Percentiles rank a stretch among this genome's conserved stretches.
These are phyloP conservation scores for Linum usitatissimum DNA, from an alignment of 345 rosid genomes.

Conservation along the genomic window DNA sequence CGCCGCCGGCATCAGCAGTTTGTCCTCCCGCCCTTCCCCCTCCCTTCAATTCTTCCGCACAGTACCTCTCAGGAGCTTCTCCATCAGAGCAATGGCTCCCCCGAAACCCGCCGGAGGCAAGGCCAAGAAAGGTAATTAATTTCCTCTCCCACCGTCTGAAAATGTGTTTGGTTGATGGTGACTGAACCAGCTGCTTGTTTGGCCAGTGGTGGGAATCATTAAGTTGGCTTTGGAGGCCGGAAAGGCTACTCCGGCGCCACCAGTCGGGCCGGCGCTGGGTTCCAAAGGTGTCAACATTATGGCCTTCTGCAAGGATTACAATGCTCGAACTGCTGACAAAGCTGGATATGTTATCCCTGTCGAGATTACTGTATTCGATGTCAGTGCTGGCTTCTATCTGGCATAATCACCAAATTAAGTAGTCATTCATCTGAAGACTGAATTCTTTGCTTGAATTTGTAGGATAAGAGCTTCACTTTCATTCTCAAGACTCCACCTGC, in stretches of 20 bases:
- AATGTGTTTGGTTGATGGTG: neutral
- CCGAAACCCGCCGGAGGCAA: conserved; percentile 82
- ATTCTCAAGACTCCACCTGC: conserved; percentile 95
- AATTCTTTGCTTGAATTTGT: conserved; percentile 14
- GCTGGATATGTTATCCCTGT: conserved; percentile 90
- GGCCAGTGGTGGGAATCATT: conserved; percentile 57
- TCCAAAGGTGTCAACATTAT: conserved; percentile 80
- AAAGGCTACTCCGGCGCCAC: conserved; percentile 92
- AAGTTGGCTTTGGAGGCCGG: conserved; percentile 94
- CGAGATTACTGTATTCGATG: conserved; percentile 88
- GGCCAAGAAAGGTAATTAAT: conserved; percentile 58
- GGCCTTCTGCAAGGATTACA: conserved; percentile 96
- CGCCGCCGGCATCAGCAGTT: conserved; percentile 6
- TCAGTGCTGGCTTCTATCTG: conserved; percentile 23
- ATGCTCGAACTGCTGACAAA: conserved; percentile 94
- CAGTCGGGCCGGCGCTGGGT: conserved; percentile 90
- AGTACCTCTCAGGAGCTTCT: conserved; percentile 46
- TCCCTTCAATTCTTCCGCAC: conserved; percentile 39
- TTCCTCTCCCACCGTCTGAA: neutral
- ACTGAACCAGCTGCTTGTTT: neutral
- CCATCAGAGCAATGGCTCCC: conserved; percentile 90
- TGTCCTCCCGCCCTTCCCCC: conserved; percentile 40
- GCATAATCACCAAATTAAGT: neutral
- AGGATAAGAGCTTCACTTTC: conserved; percentile 95
- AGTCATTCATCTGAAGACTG: neutral